Evolutionary conservation across 352 stramenopile species (phyloP).

Genomic region (Globisporangium mamillatum): DNA sequence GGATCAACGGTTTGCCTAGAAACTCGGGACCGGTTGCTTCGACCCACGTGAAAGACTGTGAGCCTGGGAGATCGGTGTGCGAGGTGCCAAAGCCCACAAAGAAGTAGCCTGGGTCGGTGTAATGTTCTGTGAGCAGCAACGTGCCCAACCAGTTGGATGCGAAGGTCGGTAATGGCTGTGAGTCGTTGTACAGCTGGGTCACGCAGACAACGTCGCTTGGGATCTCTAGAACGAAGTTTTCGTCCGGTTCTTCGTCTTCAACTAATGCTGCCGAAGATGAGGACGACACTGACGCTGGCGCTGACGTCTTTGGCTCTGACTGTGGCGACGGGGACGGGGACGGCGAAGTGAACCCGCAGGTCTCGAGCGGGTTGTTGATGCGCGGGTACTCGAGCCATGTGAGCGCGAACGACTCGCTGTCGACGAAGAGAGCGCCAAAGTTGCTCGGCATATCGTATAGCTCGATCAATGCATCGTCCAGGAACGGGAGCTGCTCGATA

Average conservation of each 20-base stretch:
- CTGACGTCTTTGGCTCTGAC: not conserved
- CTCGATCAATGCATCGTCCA: not conserved
- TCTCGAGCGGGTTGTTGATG: not conserved
- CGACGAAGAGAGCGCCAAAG: conserved; percentile 7
- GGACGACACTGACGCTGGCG: not conserved
- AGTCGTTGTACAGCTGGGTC: not conserved
- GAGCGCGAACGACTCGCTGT: conserved; percentile 2
- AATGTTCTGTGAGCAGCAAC: not conserved
- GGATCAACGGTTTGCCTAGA: conserved; percentile 4
- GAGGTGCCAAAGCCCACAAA: conserved; percentile 7
- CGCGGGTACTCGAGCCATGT: not conserved
- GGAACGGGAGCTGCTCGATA: not conserved
- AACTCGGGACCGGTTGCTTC: conserved; percentile 12
- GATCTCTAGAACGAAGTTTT: not conserved
- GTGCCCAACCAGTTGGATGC: not conserved
- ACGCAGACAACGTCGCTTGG: conserved; percentile 5
- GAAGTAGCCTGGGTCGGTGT: not conserved
- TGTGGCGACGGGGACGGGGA: not conserved
- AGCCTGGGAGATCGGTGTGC: not conserved
- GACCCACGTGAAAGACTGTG: conserved; percentile 12
- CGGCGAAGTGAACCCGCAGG: not conserved
- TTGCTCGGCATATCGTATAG: not conserved
- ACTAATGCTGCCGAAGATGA: not conserved
- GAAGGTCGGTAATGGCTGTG: not conserved
- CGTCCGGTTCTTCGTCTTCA: not conserved